phyloP scores from a whole-genome alignment of 2,329 filamentous ascomycete species.

The Gyromitra esculenta region DNA sequence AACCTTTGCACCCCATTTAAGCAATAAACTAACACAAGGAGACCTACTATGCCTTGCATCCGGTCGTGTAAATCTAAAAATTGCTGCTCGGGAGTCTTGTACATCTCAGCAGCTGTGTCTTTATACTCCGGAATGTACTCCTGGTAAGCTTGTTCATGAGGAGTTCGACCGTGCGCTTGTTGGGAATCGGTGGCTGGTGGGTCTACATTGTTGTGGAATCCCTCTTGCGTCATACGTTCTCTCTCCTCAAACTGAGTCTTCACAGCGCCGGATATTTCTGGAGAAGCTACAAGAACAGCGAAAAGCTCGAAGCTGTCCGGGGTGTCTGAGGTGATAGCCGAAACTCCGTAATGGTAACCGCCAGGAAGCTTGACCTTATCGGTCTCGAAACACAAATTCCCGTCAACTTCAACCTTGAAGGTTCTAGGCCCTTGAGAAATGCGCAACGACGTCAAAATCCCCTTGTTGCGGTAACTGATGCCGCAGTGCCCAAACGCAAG shows the following conservation, averaged over 20 bases:
- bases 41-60: conserved; percentile 70
- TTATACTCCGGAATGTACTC: conserved; percentile 61
- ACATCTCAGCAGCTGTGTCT: conserved; percentile 62
- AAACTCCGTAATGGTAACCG: conserved; percentile 86
- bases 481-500: conserved; percentile 93
- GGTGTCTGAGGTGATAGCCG: conserved; percentile 86
- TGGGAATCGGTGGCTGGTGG: conserved; percentile 59
- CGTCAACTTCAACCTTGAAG: conserved; percentile 84
- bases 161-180: conserved; percentile 60
- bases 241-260: conserved; percentile 57
- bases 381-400: conserved; percentile 82
- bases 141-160: conserved; percentile 61
- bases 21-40: background rate
- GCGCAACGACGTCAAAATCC: conserved; percentile 81
- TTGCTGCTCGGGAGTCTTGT: conserved; percentile 67
- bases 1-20: background rate
- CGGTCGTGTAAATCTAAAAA: conserved; percentile 87
- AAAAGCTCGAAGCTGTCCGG: conserved; percentile 95
- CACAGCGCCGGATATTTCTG: conserved; percentile 62
- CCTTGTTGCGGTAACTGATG: conserved; percentile 90
- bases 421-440: conserved; percentile 72
- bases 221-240: conserved; percentile 47
- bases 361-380: conserved; percentile 72
- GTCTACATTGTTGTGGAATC: background rate
- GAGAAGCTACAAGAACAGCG: conserved; percentile 76